Conservation (phyloP, 2,329 filamentous ascomycete genomes). For the Xylaria sp. region DNA sequence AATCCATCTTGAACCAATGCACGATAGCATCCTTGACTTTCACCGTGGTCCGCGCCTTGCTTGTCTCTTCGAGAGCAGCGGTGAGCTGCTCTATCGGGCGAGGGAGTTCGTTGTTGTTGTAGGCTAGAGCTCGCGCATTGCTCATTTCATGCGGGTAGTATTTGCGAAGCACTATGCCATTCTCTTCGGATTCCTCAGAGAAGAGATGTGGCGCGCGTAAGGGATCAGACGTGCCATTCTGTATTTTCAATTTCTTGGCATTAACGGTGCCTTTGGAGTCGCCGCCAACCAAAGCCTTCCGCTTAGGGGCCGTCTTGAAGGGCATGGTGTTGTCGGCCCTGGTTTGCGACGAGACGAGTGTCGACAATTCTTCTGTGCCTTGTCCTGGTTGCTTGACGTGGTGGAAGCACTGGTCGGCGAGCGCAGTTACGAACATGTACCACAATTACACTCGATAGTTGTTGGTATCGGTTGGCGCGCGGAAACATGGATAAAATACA, state of each 20-base stretch:
- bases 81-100: slow-evolving; percentile 78
- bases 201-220: slow-evolving; percentile 61
- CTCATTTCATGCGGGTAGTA: slow-evolving; percentile 91
- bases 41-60: slow-evolving; percentile 62
- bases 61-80: slow-evolving; percentile 70
- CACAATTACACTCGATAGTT: neutral
- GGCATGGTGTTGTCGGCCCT: slow-evolving; percentile 43
- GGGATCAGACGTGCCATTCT: slow-evolving; percentile 40
- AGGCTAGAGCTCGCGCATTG: slow-evolving; percentile 79
- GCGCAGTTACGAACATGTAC: slow-evolving; percentile 1
- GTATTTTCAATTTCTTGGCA: slow-evolving; percentile 47
- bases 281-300: slow-evolving; percentile 41
- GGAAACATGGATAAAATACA: neutral
- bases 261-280: slow-evolving; percentile 39
- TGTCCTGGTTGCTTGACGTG: neutral
- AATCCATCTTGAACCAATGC: slow-evolving; percentile 91
- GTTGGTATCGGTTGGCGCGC: neutral
- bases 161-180: slow-evolving; percentile 75
- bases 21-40: slow-evolving; percentile 72
- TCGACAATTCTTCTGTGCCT: neutral
- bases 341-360: neutral
- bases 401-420: slow-evolving; percentile 4
- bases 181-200: slow-evolving; percentile 58
- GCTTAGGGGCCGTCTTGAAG: slow-evolving; percentile 45
- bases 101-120: slow-evolving; percentile 74